These are phyloP conservation scores for Leishmania turanica DNA, from an alignment of 208 protist genomes.

Conservation along the genomic window DNA sequence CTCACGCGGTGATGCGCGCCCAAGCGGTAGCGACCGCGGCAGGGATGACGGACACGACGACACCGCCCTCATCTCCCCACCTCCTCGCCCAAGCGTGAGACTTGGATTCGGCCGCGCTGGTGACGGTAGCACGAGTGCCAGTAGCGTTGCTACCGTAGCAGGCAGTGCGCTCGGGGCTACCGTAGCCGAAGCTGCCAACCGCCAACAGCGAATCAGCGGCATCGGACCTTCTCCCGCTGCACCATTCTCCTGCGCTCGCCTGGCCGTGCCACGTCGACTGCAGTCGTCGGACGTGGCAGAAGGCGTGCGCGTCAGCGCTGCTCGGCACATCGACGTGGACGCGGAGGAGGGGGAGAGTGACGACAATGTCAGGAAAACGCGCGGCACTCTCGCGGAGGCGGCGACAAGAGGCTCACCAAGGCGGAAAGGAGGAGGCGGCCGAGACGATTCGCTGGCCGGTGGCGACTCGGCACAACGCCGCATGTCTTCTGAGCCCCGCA, in stretches of 20 bases:
- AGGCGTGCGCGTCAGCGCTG: neutral
- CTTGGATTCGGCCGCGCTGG: neutral
- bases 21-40: neutral
- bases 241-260: neutral
- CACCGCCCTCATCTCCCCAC: conserved; percentile 1
- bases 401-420: neutral
- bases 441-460: neutral
- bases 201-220: neutral
- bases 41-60: conserved; percentile 1
- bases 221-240: neutral
- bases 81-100: neutral
- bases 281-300: neutral
- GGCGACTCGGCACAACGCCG: neutral
- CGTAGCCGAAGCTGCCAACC: neutral
- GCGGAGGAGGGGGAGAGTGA: neutral
- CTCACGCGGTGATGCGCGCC: neutral
- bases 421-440: neutral
- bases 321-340: conserved; percentile 12
- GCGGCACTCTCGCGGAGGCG: neutral
- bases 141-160: neutral
- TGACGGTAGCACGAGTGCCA: neutral
- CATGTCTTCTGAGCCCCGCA: neutral
- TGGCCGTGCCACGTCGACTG: neutral
- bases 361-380: neutral
- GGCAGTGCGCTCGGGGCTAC: neutral